Percentiles rank a stretch among this genome's conserved stretches.
Conservation (phyloP, 768 basidiomycete genomes). For the Collybia mongolica region DNA sequence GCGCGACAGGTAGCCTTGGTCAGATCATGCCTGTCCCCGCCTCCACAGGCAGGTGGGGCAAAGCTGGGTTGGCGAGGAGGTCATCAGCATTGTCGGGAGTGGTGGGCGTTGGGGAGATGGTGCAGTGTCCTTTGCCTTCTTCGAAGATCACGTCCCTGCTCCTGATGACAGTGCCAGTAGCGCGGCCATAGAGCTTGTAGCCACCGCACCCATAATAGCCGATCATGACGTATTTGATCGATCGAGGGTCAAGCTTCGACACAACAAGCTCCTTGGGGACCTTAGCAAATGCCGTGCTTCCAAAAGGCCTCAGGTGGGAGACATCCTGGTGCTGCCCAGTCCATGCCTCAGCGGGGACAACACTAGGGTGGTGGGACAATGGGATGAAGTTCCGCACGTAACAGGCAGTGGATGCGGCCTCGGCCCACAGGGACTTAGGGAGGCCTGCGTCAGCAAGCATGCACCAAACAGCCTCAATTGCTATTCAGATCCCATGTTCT, state of each 20-base stretch:
- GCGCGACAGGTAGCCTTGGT: background rate
- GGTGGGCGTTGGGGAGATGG: conserved; percentile 10
- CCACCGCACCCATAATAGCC: conserved; percentile 14
- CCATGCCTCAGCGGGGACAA: conserved; percentile 16
- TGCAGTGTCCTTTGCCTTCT: conserved; percentile 9
- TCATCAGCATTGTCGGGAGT: background rate
- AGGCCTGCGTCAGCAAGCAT: conserved; percentile 17
- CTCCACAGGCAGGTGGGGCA: too few relatives aligned
- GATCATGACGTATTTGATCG: conserved; percentile 9
- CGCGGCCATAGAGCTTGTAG: conserved; percentile 13
- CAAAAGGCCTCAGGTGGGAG: conserved; percentile 21
- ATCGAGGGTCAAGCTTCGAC: conserved; percentile 15
- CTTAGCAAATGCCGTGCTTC: conserved; percentile 21
- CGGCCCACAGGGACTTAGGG: conserved; percentile 12
- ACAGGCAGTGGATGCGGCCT: conserved; percentile 13
- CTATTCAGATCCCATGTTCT: conserved; percentile 18
- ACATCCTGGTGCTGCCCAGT: conserved; percentile 15
- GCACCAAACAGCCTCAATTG: conserved; percentile 16
- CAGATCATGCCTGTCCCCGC: background rate
- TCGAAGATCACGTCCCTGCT: conserved; percentile 20
- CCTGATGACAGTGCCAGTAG: conserved; percentile 6
- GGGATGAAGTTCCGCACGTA: conserved; percentile 25
- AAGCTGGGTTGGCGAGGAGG: too few relatives aligned
- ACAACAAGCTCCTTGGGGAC: conserved; percentile 17
- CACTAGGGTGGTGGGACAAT: conserved; percentile 12